A percentile compares a stretch with the other conserved stretches of the same genome.
These are phyloP conservation scores for Fagopyrum homotropicum DNA, from an alignment of 148 eudicot genomes.

Conservation along the genomic window DNA sequence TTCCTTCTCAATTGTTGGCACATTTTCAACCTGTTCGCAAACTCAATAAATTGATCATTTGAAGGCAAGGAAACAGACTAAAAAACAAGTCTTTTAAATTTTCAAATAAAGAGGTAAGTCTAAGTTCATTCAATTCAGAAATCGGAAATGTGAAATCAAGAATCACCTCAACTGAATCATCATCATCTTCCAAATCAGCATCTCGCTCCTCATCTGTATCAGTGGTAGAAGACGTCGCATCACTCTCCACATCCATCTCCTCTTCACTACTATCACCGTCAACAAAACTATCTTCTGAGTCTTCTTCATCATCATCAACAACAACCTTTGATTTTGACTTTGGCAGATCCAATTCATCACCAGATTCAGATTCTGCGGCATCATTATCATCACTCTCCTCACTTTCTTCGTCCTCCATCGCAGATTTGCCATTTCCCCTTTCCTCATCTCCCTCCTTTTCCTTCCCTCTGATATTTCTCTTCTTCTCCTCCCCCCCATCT, in stretches of 20 bases:
- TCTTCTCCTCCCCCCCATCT: slow-evolving; percentile 5
- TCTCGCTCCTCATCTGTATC: slow-evolving; percentile 40
- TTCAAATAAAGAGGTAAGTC: neutral
- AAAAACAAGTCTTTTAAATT: neutral
- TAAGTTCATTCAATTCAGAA: neutral
- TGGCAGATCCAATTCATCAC: slow-evolving; percentile 21
- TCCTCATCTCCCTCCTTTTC: slow-evolving; percentile 13
- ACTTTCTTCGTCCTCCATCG: slow-evolving; percentile 18
- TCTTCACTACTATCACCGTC: slow-evolving; percentile 18
- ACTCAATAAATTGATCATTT: neutral
- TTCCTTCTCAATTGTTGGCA: slow-evolving; percentile 73
- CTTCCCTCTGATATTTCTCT: slow-evolving; percentile 9
- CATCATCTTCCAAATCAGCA: slow-evolving; percentile 41
- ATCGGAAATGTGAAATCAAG: neutral
- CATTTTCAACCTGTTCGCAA: slow-evolving; percentile 51
- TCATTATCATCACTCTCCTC: slow-evolving; percentile 20
- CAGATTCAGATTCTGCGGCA: slow-evolving; percentile 16
- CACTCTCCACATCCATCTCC: slow-evolving; percentile 22
- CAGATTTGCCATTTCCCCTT: slow-evolving; percentile 10
- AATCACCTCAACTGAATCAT: slow-evolving; percentile 38
- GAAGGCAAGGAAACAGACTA: neutral
- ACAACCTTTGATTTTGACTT: slow-evolving; percentile 16
- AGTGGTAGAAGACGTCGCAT: slow-evolving; percentile 29
- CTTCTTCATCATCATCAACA: neutral
- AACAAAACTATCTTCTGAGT: neutral